phyloP scores from a whole-genome alignment of 768 basidiomycete species.

The Rossbeevera mucosa region DNA sequence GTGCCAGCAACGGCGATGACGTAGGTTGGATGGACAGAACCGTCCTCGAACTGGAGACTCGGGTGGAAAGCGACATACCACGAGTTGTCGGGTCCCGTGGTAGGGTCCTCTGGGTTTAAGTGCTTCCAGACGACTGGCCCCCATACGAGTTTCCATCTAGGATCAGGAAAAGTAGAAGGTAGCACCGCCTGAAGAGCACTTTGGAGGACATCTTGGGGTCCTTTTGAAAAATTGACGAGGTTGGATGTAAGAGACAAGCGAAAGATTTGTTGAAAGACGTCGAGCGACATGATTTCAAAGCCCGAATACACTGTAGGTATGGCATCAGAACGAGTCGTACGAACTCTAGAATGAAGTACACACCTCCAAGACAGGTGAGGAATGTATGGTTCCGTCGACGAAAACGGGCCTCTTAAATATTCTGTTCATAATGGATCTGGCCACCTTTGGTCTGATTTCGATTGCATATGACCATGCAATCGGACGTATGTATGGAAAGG shows the following conservation, averaged over 20 bases:
- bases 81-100: conserved; percentile 9
- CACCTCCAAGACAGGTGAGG: not conserved
- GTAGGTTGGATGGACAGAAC: conserved; percentile 2
- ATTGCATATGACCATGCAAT: not conserved
- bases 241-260: not conserved
- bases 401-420: not conserved
- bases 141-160: conserved; percentile 9
- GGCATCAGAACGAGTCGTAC: not conserved
- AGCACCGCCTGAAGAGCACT: not conserved
- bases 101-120: not conserved
- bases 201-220: not conserved
- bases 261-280: not conserved
- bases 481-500: too few relatives aligned
- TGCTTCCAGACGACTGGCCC: conserved; percentile 11
- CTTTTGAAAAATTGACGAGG: not conserved
- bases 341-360: not conserved
- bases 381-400: not conserved
- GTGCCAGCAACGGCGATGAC: conserved; percentile 12
- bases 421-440: not conserved
- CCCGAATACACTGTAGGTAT: not conserved
- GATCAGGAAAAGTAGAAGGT: not conserved
- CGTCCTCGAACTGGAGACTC: not conserved
- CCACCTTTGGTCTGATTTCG: not conserved
- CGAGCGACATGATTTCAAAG: not conserved
- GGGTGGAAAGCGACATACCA: conserved; percentile 12